Evolutionary conservation across 1,284 basidiomycete genomes (phyloP), one percentile per base, ranked within the genome.

Genomic region (Melampsora americana): DNA sequence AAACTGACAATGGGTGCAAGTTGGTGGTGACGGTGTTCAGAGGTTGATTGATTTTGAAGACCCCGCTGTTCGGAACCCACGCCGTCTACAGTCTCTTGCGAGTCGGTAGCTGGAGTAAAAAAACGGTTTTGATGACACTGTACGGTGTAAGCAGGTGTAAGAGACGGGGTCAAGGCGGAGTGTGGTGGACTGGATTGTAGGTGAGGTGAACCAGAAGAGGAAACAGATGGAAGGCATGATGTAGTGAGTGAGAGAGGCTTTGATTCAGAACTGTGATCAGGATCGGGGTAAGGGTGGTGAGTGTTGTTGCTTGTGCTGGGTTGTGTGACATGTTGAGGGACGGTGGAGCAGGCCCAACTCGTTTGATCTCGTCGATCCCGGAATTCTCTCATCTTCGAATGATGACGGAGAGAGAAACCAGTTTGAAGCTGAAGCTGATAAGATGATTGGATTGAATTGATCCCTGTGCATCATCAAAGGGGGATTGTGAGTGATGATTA

Each of bases 351-450:
- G 53, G 66, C 66, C 72, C 72, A 75, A 62, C 72, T 75, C 72
- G 72, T 75, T 67, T 65, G 72, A 75, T 75, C 72, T 60, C 72
- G 72, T 30, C 72, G 64, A 68, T 75, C 72, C 48, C 59, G 72
- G 64, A 75, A 67, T 56, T 46, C 72, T 68, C 60, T 75, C 35
- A 28, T 67, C 46, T 68, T 75, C 61, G 20, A 32, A 64, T 39
- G 18, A 39, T 64, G 4, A 20, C 23, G 61, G 30, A 14, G 20
- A 32, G 28, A 64, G 61, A 7, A 32, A 39, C 18, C 20, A 64
- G 61, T 32, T 32, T 64, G 61, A 64, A 64, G 23, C 20, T 64
- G 61, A 20, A 64, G 61, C 50, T 53, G 50, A 53, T 20, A 26
- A 53, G 26, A 53, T 53, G 14, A 53, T 53, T 53, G 50, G 50